Base-by-base conservation (phyloP, 2,329 filamentous ascomycete species). In the Immersiporthe knoxdaviesiana region DNA sequence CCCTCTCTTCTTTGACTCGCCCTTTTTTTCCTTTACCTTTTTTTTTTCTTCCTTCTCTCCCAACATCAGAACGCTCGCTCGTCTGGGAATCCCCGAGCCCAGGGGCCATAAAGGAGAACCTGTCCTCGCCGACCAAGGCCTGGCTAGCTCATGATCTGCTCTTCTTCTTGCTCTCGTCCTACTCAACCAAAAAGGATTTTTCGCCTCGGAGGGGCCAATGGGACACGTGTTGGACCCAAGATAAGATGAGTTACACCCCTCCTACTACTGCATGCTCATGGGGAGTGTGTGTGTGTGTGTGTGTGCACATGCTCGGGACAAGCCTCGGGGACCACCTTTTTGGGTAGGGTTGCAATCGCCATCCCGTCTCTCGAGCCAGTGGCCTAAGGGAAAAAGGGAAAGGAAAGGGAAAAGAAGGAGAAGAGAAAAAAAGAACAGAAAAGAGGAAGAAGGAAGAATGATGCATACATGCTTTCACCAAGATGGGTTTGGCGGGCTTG, bases 91-190 rank as follows among this genome's bases (percentile, higher is more conserved):
- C 21, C 59, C 35, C 59, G 59, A 24, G 18, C 3, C 32, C 59
- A n/a, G 37, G n/a, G n/a, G 35, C 3, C 35, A 35, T 60, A 8
- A 18, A 3, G 56, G 56, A 12, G 37, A 12, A 39, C 58, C 2
- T 30, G n/a, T 41, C 32, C 59, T 63, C 61, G 61, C 35, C 61
- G 61, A 50, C 39, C 61, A 62, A 62, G 61, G n/a, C 61, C n/a
- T 24, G 24, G n/a, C 30, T 12, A 35, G 21, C 30, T 27, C n/a
- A 8, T 41, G 18, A 60, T 32, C 14, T 30, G 47, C 50, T 27
- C 21, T n/a, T n/a, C n/a, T n/a, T 41, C 41, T 44, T 18, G 16
- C n/a, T n/a, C n/a, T 44, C 41, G 16, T n/a, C 41, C 41, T 47
- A 18, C 44, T n/a, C 44, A 7, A n/a, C 44, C 18, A 47, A 44